These are phyloP conservation scores for Entoloma clypeatum DNA, from an alignment of 1,284 basidiomycete species.

Conservation along the genomic window DNA sequence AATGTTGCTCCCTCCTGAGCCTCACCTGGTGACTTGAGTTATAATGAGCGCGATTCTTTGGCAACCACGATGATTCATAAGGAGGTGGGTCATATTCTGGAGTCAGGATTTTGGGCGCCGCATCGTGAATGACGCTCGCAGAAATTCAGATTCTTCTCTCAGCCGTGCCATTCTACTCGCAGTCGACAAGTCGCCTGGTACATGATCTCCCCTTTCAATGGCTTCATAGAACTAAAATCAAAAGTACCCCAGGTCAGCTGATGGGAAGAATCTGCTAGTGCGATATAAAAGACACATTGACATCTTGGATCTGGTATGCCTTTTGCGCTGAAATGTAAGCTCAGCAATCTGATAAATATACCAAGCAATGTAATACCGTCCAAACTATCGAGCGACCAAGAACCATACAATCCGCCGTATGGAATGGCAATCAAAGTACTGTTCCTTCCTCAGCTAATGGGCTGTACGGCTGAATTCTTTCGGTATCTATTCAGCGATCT, in stretches of 20 bases:
- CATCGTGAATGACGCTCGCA: no score
- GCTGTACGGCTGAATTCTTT: not conserved
- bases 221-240: not conserved
- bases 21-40: no score
- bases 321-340: not conserved
- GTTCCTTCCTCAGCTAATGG: not conserved
- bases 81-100: no score
- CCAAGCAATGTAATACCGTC: slow-evolving; percentile 1
- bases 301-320: slow-evolving; percentile 9
- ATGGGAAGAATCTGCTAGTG: slow-evolving; percentile 7
- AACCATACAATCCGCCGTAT: slow-evolving; percentile 7
- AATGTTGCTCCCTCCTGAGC: no score
- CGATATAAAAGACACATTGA: slow-evolving; percentile 13
- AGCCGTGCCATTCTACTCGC: not conserved
- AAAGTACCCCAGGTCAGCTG: slow-evolving; percentile 2
- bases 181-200: slow-evolving; percentile 10
- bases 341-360: not conserved
- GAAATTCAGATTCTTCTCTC: no score
- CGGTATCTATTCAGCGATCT: slow-evolving; percentile 3
- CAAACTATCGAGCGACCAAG: slow-evolving; percentile 9
- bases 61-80: no score
- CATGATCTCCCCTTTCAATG: not conserved
- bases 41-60: no score
- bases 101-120: no score
- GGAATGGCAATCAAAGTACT: not conserved